A percentile compares a stretch with the other conserved stretches of the same genome.
phyloP scores from a whole-genome alignment of 768 basidiomycete genomes.

The Neoboletus subvelutipes region DNA sequence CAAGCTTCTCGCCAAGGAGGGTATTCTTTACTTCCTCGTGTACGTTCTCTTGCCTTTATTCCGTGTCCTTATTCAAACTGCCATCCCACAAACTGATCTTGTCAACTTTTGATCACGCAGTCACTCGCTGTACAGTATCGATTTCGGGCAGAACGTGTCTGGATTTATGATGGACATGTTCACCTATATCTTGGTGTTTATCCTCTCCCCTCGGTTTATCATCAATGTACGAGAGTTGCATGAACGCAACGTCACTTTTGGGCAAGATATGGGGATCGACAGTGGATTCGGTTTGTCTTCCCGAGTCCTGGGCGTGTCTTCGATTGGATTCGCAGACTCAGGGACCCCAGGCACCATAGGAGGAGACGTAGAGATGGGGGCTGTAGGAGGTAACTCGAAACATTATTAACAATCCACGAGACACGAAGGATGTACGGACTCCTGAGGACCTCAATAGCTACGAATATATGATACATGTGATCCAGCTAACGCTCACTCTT shows the following conservation, averaged over 20 bases:
- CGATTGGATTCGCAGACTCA: not conserved
- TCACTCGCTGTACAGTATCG: slow-evolving; percentile 12
- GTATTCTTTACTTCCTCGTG: no score
- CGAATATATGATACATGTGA: no score
- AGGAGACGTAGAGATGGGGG: no score
- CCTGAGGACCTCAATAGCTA: not conserved
- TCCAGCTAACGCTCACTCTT: not conserved
- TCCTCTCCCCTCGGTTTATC: slow-evolving; percentile 20
- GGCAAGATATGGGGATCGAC: slow-evolving; percentile 2
- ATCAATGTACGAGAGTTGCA: no score
- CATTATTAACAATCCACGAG: not conserved
- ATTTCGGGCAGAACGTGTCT: not conserved
- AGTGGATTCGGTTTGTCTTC: slow-evolving; percentile 13
- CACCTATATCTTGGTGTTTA: slow-evolving; percentile 3
- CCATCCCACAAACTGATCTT: not conserved
- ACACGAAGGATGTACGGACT: not conserved
- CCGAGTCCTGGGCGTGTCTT: no score
- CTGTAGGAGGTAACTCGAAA: not conserved
- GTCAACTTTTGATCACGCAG: not conserved
- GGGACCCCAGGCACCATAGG: no score
- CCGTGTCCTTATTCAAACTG: not conserved
- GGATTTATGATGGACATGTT: not conserved
- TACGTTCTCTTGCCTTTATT: not conserved
- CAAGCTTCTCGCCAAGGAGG: no score
- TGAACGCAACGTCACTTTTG: not conserved